These are phyloP conservation scores for Eimeria acervulina DNA, from an alignment of 169 alveolate genomes.

Conservation along the genomic window DNA sequence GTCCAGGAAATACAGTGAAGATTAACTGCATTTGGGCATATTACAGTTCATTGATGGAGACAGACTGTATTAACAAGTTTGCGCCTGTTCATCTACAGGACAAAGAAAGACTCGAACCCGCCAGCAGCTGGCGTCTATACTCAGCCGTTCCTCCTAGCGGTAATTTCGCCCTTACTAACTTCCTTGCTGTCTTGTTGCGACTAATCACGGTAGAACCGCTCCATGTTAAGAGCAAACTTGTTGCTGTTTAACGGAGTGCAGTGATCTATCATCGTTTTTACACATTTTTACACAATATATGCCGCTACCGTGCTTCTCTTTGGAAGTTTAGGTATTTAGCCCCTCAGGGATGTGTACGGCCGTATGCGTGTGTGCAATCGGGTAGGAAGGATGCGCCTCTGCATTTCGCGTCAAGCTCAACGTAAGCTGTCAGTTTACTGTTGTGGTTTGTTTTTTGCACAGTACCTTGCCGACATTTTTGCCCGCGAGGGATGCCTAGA, in stretches of 20 bases:
- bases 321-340: not conserved
- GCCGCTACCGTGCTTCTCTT: no score
- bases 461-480: constrained; percentile 83
- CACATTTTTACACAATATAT: no score
- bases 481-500: constrained; percentile 73
- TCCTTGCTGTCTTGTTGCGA: not conserved
- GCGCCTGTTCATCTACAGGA: constrained; percentile 37
- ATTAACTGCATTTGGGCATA: not conserved
- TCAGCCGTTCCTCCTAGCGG: constrained; percentile 83
- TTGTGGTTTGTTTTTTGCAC: not conserved
- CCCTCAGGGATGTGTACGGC: no score
- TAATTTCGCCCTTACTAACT: not conserved
- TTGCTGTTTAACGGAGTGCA: not conserved
- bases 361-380: not conserved
- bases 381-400: not conserved
- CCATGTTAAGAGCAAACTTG: not conserved
- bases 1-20: not conserved
- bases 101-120: constrained; percentile 62
- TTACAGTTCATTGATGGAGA: not conserved
- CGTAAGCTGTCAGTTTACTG: not conserved
- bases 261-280: not conserved
- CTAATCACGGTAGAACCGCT: not conserved
- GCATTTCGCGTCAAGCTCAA: not conserved
- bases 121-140: constrained; percentile 85
- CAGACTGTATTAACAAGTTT: not conserved